These are phyloP conservation scores for thale cress (Arabidopsis thaliana) DNA, from an alignment of 345 rosid genomes.

Conservation along the genomic window TAIR10.1 NC_003070.9:3516001-3516500, in stretches of 20 bases:
- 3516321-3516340: conserved; percentile 90
- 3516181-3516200: conserved; percentile 97
- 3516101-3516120: background rate
- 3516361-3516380: conserved; percentile 16
- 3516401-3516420: conserved; percentile 55
- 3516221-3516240: conserved; percentile 69
- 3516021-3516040: conserved; percentile 93
- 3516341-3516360: conserved; percentile 66
- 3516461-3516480: conserved; percentile 53
- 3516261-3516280: conserved; percentile 96
- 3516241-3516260: conserved; percentile 84
- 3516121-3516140: conserved; percentile 52
- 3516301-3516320: conserved; percentile 87
- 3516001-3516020: conserved; percentile 84
- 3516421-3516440: conserved; percentile 92
- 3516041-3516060: conserved; percentile 93
- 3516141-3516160: conserved; percentile 73
- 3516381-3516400: background rate
- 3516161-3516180: conserved; percentile 82
- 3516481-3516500: conserved; percentile 27
- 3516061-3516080: conserved; percentile 56
- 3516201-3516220: conserved; percentile 96
- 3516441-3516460: conserved; percentile 60
- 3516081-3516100: background rate
- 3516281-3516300: conserved; percentile 94